These are phyloP conservation scores for Fusarium sp. DNA, from an alignment of 2,329 filamentous ascomycete genomes.

Conservation along the genomic window DNA sequence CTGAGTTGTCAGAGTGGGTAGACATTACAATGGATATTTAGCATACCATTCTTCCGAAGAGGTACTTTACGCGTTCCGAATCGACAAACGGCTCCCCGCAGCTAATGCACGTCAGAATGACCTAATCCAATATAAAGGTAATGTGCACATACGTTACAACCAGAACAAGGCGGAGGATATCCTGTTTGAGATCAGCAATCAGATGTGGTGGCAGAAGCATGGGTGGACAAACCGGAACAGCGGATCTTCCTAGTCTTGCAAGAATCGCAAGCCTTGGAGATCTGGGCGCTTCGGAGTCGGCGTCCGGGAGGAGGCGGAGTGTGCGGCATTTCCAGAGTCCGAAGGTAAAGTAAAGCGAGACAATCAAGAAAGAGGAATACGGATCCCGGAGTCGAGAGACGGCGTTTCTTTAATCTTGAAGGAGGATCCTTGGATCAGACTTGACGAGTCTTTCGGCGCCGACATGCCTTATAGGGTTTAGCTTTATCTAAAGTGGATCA, in stretches of 20 bases:
- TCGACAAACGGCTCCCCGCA: constrained; percentile 15
- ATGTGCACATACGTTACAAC: constrained; percentile 23
- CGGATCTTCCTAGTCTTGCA: constrained; percentile 39
- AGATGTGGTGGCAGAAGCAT: neutral
- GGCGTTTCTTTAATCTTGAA: neutral
- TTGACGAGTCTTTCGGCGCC: constrained; percentile 17
- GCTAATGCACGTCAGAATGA: constrained; percentile 4
- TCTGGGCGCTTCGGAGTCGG: constrained; percentile 23
- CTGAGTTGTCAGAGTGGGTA: neutral
- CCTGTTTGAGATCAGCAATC: constrained; percentile 8
- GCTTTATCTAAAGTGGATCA: neutral
- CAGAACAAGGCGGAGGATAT: constrained; percentile 32
- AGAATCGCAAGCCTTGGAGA: constrained; percentile 37
- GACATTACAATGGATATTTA: neutral
- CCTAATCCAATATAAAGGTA: accelerated
- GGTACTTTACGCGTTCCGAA: constrained; percentile 38
- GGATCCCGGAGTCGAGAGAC: neutral
- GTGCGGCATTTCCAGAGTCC: neutral
- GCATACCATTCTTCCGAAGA: constrained; percentile 30
- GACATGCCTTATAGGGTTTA: constrained; percentile 28
- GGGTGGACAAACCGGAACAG: constrained; percentile 30
- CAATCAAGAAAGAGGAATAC: neutral
- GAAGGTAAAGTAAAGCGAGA: neutral
- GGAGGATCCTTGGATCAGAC: neutral
- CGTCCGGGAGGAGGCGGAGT: neutral